Evolutionary conservation across 2,329 filamentous ascomycete species (phyloP), one percentile per base, ranked within the genome.

Genomic region (Hirsutella rhossiliensis): DNA sequence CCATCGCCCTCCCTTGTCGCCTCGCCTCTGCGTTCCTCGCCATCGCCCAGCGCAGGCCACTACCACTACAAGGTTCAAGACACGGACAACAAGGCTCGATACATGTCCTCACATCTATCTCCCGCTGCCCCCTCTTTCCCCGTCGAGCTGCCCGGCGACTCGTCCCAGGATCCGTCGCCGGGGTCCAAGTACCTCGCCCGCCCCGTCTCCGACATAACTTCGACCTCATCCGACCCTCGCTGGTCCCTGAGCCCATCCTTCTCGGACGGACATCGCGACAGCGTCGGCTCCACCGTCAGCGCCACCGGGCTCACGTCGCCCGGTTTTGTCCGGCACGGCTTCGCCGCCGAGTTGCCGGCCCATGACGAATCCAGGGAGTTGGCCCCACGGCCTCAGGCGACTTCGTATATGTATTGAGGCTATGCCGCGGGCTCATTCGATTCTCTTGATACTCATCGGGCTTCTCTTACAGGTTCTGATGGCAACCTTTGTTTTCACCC

Each of bases 61-160:
- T 18, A 17, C 34, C n/a, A 15, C 34, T 37, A 37, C 34, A 17
- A 3, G 34, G 11, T 17, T 15, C 18, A 7, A 7, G 18, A 37
- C 7, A 6, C 34, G 3, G n/a, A 37, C 6, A 17, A 37, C 9
- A 15, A 37, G 13, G 34, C 34, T 9, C 15, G 18, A 19, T 15
- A 18, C 17, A 15, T 15, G 18, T 18, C 34, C 15, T 8, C 34
- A 9, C 7, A 17, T 37, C 34, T 37, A 2, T 37, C 34, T 17
- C 15, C 34, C 9, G n/a, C n/a, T 2, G 13, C 31, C 31, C 12
- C 41, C 41, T 15, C 23, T n/a, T 48, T 52, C 11, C 47, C 59
- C 32, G 61, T 64, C 46, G 71, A 75, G 46, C 62, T 75, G 9
- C 63, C 69, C 0, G 73, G 73, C 19, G 73, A 77, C 52, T 38